A percentile compares a stretch with the other conserved stretches of the same genome.
Conservation (phyloP, 2,329 filamentous ascomycete species). For the Cryphonectria carpinicola region DNA sequence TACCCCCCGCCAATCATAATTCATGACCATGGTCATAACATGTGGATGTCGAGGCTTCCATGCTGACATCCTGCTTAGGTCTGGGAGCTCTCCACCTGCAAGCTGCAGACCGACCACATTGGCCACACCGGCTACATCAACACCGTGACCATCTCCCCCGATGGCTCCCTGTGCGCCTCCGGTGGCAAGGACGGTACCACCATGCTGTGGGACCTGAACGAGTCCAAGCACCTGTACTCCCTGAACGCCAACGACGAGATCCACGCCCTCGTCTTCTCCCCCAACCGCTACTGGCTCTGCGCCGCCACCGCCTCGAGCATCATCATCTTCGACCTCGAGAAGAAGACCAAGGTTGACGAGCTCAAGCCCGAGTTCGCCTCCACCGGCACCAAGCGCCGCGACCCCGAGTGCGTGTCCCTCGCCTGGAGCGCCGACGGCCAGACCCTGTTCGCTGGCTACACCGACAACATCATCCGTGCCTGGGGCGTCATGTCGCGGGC, state of each 20-base stretch:
- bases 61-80: conserved; percentile 64
- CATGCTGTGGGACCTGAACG: conserved; percentile 99
- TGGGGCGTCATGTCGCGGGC: conserved; percentile 97
- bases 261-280: conserved; percentile 99
- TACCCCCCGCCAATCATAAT: conserved; percentile 19
- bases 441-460: conserved; percentile 99
- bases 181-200: conserved; percentile 99
- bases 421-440: conserved; percentile 98
- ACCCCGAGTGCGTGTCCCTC: conserved; percentile 96
- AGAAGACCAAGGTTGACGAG: conserved; percentile 99
- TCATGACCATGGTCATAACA: background rate
- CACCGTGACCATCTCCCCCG: conserved; percentile 99
- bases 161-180: conserved; percentile 97
- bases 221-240: conserved; percentile 99
- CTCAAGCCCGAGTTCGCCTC: conserved; percentile 97
- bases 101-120: conserved; percentile 99
- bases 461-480: conserved; percentile 97
- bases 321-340: conserved; percentile 99
- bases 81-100: conserved; percentile 99
- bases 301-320: conserved; percentile 96
- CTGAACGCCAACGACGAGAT: conserved; percentile 99
- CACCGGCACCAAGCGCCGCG: conserved; percentile 88
- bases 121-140: conserved; percentile 99
- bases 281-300: conserved; percentile 99
- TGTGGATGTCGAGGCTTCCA: background rate